Conservation (phyloP, 1,284 basidiomycete genomes). For the Cryptococcus floricola region DNA sequence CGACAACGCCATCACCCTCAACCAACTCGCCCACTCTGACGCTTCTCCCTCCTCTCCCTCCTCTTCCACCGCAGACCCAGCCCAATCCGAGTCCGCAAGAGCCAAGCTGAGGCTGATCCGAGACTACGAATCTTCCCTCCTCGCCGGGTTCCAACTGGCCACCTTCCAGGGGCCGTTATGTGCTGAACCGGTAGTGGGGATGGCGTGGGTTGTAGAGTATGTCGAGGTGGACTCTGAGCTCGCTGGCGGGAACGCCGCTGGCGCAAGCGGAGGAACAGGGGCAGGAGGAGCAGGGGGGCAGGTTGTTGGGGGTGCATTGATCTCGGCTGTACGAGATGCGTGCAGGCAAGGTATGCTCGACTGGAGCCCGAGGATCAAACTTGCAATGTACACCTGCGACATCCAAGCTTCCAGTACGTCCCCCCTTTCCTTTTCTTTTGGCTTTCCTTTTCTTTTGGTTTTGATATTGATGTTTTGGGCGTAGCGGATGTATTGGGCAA, state of each 20-base stretch:
- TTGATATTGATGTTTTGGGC: not conserved
- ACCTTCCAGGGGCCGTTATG: conserved; percentile 92
- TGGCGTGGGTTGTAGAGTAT: conserved; percentile 86
- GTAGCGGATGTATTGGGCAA: conserved; percentile 94
- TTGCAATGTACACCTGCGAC: conserved; percentile 98
- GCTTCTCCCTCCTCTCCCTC: conserved; percentile 4
- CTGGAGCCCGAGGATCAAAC: conserved; percentile 94
- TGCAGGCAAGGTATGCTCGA: conserved; percentile 86
- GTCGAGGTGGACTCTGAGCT: conserved; percentile 57
- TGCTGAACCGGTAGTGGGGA: conserved; percentile 87
- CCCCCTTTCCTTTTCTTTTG: not conserved
- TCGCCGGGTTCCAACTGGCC: conserved; percentile 93
- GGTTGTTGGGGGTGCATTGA: conserved; percentile 82
- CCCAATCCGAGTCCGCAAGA: conserved; percentile 36
- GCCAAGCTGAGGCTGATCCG: conserved; percentile 42
- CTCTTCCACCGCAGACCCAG: conserved; percentile 6
- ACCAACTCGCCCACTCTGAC: conserved; percentile 21
- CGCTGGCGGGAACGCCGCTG: conserved; percentile 45
- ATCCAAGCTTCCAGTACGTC: conserved; percentile 94
- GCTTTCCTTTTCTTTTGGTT: not conserved
- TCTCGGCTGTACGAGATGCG: conserved; percentile 82
- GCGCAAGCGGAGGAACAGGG: conserved; percentile 47
- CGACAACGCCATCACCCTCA: conserved; percentile 24
- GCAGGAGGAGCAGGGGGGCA: conserved; percentile 56
- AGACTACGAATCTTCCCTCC: conserved; percentile 77